phyloP scores from a whole-genome alignment of 257 asterid species.

The Solanum clarkiae region DNA sequence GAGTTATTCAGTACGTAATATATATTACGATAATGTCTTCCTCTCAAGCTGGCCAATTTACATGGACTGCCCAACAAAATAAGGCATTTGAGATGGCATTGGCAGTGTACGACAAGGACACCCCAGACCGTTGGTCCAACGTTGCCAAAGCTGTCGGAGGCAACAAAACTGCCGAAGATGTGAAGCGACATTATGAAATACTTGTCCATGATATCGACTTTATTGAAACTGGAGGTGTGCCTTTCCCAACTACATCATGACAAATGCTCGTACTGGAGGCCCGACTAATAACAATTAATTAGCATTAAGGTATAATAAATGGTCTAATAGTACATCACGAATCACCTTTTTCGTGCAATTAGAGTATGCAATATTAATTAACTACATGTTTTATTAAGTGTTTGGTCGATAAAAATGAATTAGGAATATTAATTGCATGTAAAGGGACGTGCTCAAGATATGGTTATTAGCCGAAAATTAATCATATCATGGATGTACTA shows the following conservation, averaged over 20 bases:
- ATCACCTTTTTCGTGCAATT: no score
- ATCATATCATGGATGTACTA: not conserved
- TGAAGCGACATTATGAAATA: constrained; percentile 46
- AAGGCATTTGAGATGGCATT: constrained; percentile 75
- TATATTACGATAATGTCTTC: not conserved
- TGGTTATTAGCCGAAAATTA: no score
- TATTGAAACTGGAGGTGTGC: constrained; percentile 61
- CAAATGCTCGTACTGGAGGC: not conserved
- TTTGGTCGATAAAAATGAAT: not conserved
- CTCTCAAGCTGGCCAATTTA: not conserved
- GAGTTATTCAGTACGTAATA: not conserved
- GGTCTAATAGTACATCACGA: no score
- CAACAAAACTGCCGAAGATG: constrained; percentile 56
- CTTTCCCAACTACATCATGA: constrained; percentile 45
- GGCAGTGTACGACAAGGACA: constrained; percentile 54
- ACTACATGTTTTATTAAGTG: not conserved
- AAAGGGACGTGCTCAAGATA: no score
- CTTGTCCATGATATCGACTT: constrained; percentile 43
- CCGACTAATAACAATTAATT: not conserved
- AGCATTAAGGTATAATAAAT: not conserved
- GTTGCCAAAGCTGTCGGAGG: constrained; percentile 64
- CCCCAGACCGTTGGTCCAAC: constrained; percentile 77
- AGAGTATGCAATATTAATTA: no score
- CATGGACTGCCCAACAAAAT: constrained; percentile 62
- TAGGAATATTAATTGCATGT: no score